Base-by-base conservation (phyloP, 352 stramenopile species). In the Globisporangium cederbergense region DNA sequence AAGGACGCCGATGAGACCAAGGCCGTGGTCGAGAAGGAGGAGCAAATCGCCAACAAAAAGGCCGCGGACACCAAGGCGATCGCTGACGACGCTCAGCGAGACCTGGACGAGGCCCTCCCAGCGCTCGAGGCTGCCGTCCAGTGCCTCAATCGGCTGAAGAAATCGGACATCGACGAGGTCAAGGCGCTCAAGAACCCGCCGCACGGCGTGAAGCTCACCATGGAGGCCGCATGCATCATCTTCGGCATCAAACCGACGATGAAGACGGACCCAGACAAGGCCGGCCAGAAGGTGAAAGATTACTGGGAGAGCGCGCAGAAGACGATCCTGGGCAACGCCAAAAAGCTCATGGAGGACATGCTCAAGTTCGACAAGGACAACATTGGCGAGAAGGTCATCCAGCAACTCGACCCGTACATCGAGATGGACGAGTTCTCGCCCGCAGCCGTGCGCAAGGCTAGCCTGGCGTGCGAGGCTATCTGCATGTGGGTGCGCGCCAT, bases 401-500 rank as follows among this genome's bases (percentile, higher is more conserved):
- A 92, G 62, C 81, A 95, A 38, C 78, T 97, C 4, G 89, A 97
- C 50, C 75, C 88, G 14, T 97, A 96, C 66, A 96, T 97, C 32
- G 87, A 93, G 38, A 93, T 97, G 77, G 86, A 95, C 5, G 86
- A 97, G 50, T 97, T 97, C 70, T 86, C 83, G n/a, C 88, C 90
- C 16, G 86, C 89, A 22, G 70, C 89, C 14, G 90, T 97, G 32
- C 83, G 91, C 34, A 97, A 97, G 64, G 91, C 91, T 2, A 97
- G 89, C 46, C 87, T 93, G 4, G 92, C 92, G 1, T 98, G 92
- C 56, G 91, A 96, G 56, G 92, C 92, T 4, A 97, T 98, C 67
- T 98, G 92, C 61, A 96, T 98, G 89, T 98, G 92, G 92, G 89
- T 96, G 9, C 83, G 91, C 11, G 92, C 92, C 9, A 98, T 97